phyloP scores from a whole-genome alignment of 2,329 filamentous ascomycete species.

The Xylaria sp. region DNA sequence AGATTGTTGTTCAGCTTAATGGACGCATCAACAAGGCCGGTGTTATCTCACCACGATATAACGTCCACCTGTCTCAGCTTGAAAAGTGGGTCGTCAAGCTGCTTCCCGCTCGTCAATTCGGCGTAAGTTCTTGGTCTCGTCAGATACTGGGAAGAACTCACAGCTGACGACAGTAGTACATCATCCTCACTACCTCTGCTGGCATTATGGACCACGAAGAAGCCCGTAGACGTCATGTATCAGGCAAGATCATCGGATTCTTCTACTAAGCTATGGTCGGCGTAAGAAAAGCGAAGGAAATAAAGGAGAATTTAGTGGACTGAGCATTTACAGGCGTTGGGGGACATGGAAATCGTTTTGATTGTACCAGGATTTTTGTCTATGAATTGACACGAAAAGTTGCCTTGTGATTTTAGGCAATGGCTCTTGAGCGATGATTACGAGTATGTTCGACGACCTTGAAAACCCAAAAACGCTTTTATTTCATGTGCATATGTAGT shows the following conservation, averaged over 20 bases:
- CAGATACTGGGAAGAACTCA: not conserved
- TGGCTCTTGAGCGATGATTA: too few relatives aligned
- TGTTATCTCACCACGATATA: constrained; percentile 99
- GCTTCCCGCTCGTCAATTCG: constrained; percentile 99
- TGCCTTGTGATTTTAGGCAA: constrained; percentile 37
- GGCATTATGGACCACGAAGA: constrained; percentile 99
- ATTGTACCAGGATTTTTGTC: constrained; percentile 41
- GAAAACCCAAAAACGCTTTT: not conserved
- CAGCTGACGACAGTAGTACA: constrained; percentile 63
- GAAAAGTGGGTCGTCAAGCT: constrained; percentile 99
- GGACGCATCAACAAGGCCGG: constrained; percentile 99
- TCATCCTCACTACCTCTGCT: constrained; percentile 98
- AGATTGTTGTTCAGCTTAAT: constrained; percentile 99
- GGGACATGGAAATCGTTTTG: constrained; percentile 45
- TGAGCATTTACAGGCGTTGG: constrained; percentile 50
- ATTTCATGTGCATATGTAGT: not conserved
- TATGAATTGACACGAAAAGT: constrained; percentile 49
- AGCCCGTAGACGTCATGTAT: constrained; percentile 97
- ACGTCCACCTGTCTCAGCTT: constrained; percentile 95
- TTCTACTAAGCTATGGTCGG: constrained; percentile 78
- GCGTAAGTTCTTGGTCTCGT: constrained; percentile 51
- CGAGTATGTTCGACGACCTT: too few relatives aligned
- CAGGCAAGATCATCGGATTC: constrained; percentile 99
- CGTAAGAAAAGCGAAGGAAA: constrained; percentile 21
- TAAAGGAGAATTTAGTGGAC: constrained; percentile 25